Conservation (phyloP, 176 grass and related monocot species). For the Carex kokanica region DNA sequence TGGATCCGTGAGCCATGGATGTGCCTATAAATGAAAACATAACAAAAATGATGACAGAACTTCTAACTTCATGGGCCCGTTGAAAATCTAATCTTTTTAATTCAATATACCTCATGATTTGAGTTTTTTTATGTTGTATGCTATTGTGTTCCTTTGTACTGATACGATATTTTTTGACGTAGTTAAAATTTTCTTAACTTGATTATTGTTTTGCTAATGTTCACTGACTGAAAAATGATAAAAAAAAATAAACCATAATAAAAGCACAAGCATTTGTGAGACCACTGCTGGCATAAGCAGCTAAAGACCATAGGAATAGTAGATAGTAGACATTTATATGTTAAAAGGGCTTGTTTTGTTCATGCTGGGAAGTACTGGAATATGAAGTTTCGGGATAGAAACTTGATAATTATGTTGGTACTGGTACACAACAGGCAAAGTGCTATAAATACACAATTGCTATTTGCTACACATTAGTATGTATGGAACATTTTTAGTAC, state of each 20-base stretch:
- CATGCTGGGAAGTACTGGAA: background rate
- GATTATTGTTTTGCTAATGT: too few species aligned
- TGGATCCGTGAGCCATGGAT: constrained; percentile 52
- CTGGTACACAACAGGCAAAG: background rate
- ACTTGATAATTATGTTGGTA: background rate
- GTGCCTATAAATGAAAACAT: constrained; percentile 37
- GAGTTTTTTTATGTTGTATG: background rate
- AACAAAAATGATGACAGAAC: background rate
- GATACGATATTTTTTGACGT: background rate
- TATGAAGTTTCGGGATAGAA: background rate
- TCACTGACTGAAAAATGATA: too few species aligned
- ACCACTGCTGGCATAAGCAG: background rate
- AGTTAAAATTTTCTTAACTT: too few species aligned
- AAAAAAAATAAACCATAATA: background rate
- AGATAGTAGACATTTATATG: background rate
- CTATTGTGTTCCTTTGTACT: background rate
- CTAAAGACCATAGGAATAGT: background rate
- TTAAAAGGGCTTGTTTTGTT: background rate
- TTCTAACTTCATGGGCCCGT: background rate
- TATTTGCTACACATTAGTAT: background rate
- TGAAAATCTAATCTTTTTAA: background rate
- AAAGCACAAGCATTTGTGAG: background rate
- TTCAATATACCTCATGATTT: background rate
- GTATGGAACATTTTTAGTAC: background rate
- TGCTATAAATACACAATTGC: background rate